A percentile compares a stretch with the other conserved stretches of the same genome.
These are phyloP conservation scores for Dichotomocladium elegans DNA, from an alignment of 371 early-diverging fungal species.

Conservation along the genomic window DNA sequence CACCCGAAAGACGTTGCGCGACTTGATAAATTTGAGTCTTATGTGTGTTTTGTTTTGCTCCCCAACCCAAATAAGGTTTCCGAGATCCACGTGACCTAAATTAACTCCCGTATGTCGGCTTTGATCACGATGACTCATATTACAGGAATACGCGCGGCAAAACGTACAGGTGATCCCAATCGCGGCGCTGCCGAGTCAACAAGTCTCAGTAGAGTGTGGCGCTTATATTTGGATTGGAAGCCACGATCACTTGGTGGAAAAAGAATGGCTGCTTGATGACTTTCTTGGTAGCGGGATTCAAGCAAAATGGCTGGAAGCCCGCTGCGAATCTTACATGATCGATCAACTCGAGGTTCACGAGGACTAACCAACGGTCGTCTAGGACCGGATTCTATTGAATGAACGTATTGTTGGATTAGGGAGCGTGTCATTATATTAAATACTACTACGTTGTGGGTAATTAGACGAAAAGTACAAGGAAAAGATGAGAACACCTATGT, in stretches of 20 bases:
- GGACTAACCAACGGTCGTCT: background rate
- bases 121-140: no score
- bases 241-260: conserved; percentile 11
- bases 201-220: conserved; percentile 9
- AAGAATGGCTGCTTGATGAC: conserved; percentile 30
- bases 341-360: conserved; percentile 7
- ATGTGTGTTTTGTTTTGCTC: conserved; percentile 16
- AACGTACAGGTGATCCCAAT: conserved; percentile 9
- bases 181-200: background rate
- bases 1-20: conserved; percentile 18
- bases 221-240: conserved; percentile 37
- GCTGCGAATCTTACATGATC: conserved; percentile 19
- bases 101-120: no score
- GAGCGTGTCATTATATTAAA: no score
- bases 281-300: conserved; percentile 13
- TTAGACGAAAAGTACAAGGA: no score
- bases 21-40: conserved; percentile 40
- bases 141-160: conserved; percentile 30
- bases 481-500: no score
- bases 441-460: no score
- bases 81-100: background rate
- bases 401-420: background rate
- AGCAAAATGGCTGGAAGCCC: conserved; percentile 18
- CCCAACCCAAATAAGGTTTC: no score
- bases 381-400: background rate